A percentile compares a stretch with the other conserved stretches of the same genome.
Evolutionary conservation across 331 rosid species (phyloP).

Genomic region (Telfairia occidentalis): DNA sequence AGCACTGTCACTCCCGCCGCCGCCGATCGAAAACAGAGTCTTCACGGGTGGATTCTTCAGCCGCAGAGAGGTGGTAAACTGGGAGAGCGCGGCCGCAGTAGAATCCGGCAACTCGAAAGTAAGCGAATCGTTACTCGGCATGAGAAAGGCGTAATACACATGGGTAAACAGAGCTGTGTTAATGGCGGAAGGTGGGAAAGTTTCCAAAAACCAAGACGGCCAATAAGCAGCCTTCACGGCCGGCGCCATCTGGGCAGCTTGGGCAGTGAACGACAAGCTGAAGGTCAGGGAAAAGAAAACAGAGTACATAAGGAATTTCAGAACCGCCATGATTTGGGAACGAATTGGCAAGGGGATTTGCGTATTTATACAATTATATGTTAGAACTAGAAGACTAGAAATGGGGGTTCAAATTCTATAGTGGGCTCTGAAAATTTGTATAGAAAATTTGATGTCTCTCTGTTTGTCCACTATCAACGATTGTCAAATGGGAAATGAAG

Average conservation of each 20-base stretch:
- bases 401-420: background rate
- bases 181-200: conserved; percentile 49
- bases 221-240: conserved; percentile 39
- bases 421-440: background rate
- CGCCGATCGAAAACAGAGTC: conserved; percentile 54
- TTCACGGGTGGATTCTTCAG: conserved; percentile 22
- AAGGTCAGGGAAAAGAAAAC: conserved; percentile 13
- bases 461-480: background rate
- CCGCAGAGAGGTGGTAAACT: conserved; percentile 36
- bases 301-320: background rate
- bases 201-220: conserved; percentile 14
- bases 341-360: background rate
- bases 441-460: background rate
- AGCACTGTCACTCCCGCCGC: conserved; percentile 14
- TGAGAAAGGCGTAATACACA: conserved; percentile 44
- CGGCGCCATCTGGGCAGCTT: background rate
- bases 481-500: background rate
- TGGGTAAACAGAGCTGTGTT: conserved; percentile 61
- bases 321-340: conserved; percentile 23
- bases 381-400: background rate
- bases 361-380: background rate
- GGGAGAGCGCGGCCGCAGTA: conserved; percentile 19
- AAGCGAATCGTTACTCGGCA: conserved; percentile 31
- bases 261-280: background rate
- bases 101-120: conserved; percentile 26